Base-by-base conservation (phyloP, 2,329 filamentous ascomycete genomes). In the Septoria linicola region DNA sequence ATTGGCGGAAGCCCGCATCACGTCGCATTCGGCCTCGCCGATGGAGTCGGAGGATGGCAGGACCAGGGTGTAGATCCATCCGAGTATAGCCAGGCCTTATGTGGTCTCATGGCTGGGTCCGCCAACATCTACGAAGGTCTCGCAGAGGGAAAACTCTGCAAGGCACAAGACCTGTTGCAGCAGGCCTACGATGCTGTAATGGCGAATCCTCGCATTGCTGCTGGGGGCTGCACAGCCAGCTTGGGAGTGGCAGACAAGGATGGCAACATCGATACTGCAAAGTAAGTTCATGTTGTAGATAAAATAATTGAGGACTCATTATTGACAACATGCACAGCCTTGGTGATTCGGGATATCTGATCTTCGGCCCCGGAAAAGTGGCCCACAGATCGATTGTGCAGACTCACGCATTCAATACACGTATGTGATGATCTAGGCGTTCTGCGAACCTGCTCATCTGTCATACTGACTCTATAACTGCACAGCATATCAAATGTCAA, bases 371-470 rank as follows among this genome's bases (percentile, higher is more conserved):
- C 20, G 95, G 92, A 60, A 89, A 87, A 11, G 88, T 99, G 25
- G 86, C 93, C 68, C 81, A 86, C 49, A 85, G 84, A 66, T 95
- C 90, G 1, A 81, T 84, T 41, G 87, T 89, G 19, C 93, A 99
- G 71, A 96, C 90, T 0, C 93, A 99, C 70, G 90, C 86, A 36
- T 99, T 99, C 79, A 99, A 99, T 71, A 97, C 93, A 0, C 93
- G 44, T 47, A 47, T n/a, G 44, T 47, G 42, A 8, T 36, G 19
- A 21, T n/a, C 25, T 10, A 8, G 13, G 36, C 17, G 17, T 23
- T 20, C 13, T 25, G 6, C 41, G 16, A n/a, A 31, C 41, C 27
- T 34, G 13, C 16, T 20, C 16, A 17, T 8, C 19, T 16, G 13
- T 25, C 16, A 19, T 30, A 39, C 20, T 17, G 16, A 23, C 23